These are phyloP conservation scores for Suillus subaureus DNA, from an alignment of 768 basidiomycete species.

Conservation along the genomic window DNA sequence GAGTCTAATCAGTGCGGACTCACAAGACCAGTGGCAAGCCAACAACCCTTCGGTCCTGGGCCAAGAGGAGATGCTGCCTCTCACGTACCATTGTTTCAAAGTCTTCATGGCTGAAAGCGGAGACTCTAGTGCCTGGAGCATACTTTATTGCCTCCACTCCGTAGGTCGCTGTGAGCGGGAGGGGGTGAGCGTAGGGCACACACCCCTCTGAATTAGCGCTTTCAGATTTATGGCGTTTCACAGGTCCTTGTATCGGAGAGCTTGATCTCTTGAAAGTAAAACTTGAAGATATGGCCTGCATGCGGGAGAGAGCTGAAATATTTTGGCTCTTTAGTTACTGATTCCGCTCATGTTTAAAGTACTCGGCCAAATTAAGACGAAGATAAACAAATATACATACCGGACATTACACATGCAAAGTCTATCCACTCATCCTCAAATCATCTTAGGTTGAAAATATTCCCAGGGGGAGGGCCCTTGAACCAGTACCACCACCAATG, in stretches of 20 bases:
- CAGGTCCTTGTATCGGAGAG: constrained; percentile 4
- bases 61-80: constrained; percentile 19
- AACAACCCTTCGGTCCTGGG: constrained; percentile 26
- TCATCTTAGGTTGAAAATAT: not conserved
- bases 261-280: constrained; percentile 18
- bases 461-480: too few species aligned
- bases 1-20: constrained; percentile 10
- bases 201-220: constrained; percentile 5
- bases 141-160: constrained; percentile 33
- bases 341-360: not conserved
- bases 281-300: constrained; percentile 7
- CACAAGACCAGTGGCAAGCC: constrained; percentile 29
- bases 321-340: not conserved
- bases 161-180: constrained; percentile 22
- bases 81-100: constrained; percentile 21
- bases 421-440: not conserved
- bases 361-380: constrained; percentile 11
- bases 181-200: constrained; percentile 12
- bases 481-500: not conserved
- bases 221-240: constrained; percentile 28
- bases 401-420: not conserved
- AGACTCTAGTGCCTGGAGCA: constrained; percentile 13
- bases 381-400: constrained; percentile 27
- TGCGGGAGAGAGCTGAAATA: not conserved
- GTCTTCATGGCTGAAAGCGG: constrained; percentile 14